Base-by-base conservation (phyloP, 257 asterid genomes). In the Euphrasia confusa region DNA sequence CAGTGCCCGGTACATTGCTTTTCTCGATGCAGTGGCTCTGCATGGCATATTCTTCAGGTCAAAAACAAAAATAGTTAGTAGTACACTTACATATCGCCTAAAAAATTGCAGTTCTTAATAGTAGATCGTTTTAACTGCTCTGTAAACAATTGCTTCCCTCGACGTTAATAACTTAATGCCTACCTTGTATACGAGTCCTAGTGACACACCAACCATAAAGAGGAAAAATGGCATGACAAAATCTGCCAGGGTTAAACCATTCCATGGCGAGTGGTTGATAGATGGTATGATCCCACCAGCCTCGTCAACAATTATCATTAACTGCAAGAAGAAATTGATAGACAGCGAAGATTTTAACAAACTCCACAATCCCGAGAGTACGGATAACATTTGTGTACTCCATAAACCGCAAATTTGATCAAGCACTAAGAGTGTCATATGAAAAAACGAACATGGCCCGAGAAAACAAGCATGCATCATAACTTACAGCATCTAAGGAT, bases 221-320 rank as follows among this genome's bases (percentile, higher is more conserved):
- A 86, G 86, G 74, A 86, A 86, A 79, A 86, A 81, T 14, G 95
- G 95, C 88, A 86, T 81, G 54, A 86, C 95, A 48, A 81, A 70
- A 79, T 44, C 50, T 11, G 50, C 50, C 50, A 44, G 50, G 15
- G 50, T 44, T 11, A 44, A 44, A 44, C 50, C 50, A 44, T 44
- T 44, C 50, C 50, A 44, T 44, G 50, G 50, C 12, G 50, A 44
- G 50, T 44, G 50, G 4, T 44, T 44, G 50, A 44, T 44, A 44
- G 14, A 10, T 11, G 50, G 50, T 11, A 44, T 11, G 50, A 44
- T 13, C 50, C 50, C 50, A 44, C 50, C 50, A 11, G 50, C 50
- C n/a, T 44, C 50, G 12, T 44, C 50, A 44, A 44, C 94, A 15
- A 85, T 35, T 47, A 85, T 83, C 94, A 85, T 85, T 37, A 85